Base-by-base conservation (phyloP, 176 grass and related monocot species). In the Cenchrus americanus region DNA sequence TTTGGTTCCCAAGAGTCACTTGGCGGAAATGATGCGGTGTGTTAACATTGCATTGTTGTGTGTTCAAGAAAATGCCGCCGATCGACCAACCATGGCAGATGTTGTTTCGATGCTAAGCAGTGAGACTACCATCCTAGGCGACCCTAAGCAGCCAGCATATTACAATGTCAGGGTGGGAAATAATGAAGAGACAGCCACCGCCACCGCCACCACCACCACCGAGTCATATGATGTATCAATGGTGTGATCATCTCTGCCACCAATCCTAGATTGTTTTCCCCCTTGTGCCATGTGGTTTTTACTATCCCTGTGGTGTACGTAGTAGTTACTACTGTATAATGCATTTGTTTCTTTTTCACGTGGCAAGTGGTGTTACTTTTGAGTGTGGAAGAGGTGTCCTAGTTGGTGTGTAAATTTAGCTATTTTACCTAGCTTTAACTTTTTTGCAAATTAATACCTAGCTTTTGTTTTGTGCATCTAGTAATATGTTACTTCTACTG, bases 51-150 rank as follows among this genome's bases (percentile, higher is more conserved):
- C 54, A 11, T 32, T 86, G 10, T 19, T 86, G 42, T 86, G 76
- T 10, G 84, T 86, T 12, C 84, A 86, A 80, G 84, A 86, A 32
- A 46, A 78, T 51, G 46, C 66, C 19, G 42, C 55, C 5, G 73
- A 71, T 69, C 52, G 83, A 19, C 83, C 83, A 7, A 86, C 64
- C 2, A 86, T 80, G 77, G 62, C 44, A n/a, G 61, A 66, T 13
- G 77, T 79, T 32, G 6, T 79, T 66, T 10, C 77, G 21, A 79
- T 79, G 61, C 44, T 79, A 79, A 79, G 61, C 44, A 66, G 15
- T 66, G 61, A 79, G 44, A 46, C 43, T 44, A 44, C 43, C 3
- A 37, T 50, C 59, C 9, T 79, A 17, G 77, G 5, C 34, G 44
- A 79, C 47, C 77, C 77, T 21, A 79, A 79, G 44, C 26, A 66